Base-by-base conservation (phyloP, 768 basidiomycete genomes). In the Lyophyllum shimeji region DNA sequence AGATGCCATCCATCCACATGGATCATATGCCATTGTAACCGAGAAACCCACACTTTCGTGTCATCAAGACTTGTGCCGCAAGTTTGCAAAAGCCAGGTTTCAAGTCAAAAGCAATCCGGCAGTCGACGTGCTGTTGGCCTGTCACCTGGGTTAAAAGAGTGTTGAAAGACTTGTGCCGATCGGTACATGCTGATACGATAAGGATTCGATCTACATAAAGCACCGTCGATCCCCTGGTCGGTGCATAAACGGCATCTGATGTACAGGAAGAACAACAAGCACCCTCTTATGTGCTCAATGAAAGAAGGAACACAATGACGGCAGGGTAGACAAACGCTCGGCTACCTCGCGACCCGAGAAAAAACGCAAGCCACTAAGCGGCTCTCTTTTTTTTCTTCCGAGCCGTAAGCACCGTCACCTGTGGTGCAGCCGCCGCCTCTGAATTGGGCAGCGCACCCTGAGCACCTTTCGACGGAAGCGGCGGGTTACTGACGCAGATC, bases 381-480 rank as follows among this genome's bases (percentile, higher is more conserved):
- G 57, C 60, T 53, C 74, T 68, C 70, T 78, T 82, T 69, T 79
- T 80, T 70, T 81, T 79, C 67, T 72, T 83, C 60, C 89, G 78
- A 58, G 76, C 87, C 40, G 82, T 73, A 55, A 91, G 67, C 57
- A 87, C 78, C 12, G 77, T 86, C 59, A 90, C 80, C 56, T 69
- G 67, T 50, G 66, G 60, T 43, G 37, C 56, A 46, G 20, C 50
- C 37, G 24, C 50, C 34, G 39, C 52, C 29, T 55, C 51, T 27
- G 46, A 31, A 34, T 40, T 46, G 18, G 25, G 27, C 29, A n/a
- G 40, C 23, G 25, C 45, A 39, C 33, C 40, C 2, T 33, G 43
- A 34, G 45, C 46, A 31, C 27, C 43, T 37, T 56, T 60, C 21
- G 51, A 7, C 43, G 56, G 65, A 4, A 67, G 67, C 18, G 74